These are phyloP conservation scores for Pythium brachiatum DNA, from an alignment of 352 stramenopile genomes.

Conservation along the genomic window DNA sequence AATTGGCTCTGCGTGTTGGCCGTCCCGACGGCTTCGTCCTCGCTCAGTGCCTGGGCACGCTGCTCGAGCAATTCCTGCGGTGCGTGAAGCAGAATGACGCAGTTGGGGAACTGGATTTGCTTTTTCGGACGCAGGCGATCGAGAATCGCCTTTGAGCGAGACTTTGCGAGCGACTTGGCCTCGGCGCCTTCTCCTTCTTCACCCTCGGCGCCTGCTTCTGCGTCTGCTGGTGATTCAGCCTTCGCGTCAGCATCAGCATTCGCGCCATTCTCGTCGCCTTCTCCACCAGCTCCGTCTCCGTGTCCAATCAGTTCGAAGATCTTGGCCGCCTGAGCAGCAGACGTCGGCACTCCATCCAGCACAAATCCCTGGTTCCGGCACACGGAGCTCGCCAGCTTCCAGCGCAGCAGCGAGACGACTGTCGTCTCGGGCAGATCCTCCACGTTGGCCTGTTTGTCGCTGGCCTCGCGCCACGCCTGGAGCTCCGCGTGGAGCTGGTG, in stretches of 20 bases:
- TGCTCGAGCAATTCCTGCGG: conserved; percentile 48
- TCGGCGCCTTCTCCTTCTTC: conserved; percentile 17
- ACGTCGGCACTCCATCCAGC: conserved; percentile 60
- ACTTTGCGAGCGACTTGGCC: conserved; percentile 25
- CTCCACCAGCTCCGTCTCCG: conserved; percentile 8
- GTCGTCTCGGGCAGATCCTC: conserved; percentile 35
- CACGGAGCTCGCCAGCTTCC: conserved; percentile 51
- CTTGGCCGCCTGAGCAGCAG: conserved; percentile 40
- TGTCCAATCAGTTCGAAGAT: conserved; percentile 38
- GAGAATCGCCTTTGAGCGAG: conserved; percentile 42
- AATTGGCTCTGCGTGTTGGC: conserved; percentile 69
- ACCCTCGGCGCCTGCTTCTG: conserved; percentile 15
- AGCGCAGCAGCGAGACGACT: conserved; percentile 53
- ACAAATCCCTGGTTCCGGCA: conserved; percentile 86
- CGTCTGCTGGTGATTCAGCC: conserved; percentile 23
- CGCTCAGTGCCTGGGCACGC: conserved; percentile 49
- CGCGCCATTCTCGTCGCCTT: conserved; percentile 14
- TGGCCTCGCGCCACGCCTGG: conserved; percentile 28
- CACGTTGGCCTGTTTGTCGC: conserved; percentile 18
- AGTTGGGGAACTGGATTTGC: conserved; percentile 55
- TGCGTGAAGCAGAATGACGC: conserved; percentile 61
- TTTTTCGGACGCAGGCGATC: conserved; percentile 37
- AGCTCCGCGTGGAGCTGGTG: conserved; percentile 41
- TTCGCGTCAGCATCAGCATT: conserved; percentile 29
- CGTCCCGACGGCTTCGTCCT: conserved; percentile 51